Evolutionary conservation across 108 stramenopile species (phyloP), one percentile per base, ranked within the genome.

Genomic region (Nitzschia sp.): DNA sequence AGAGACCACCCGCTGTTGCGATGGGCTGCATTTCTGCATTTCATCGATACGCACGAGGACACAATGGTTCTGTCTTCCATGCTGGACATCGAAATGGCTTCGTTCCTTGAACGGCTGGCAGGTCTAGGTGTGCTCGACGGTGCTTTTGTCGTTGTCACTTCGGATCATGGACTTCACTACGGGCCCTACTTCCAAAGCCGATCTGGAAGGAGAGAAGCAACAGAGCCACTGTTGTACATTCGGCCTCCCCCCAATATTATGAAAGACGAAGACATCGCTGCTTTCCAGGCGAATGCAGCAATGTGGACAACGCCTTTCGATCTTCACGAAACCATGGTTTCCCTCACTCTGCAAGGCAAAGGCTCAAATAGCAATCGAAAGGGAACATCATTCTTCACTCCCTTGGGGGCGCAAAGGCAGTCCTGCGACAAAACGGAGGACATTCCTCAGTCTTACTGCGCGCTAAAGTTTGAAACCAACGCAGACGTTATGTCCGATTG

Each of bases 121-220:
- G 28, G 15, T 1, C 9, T 45, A 17, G 64, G 11, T 17, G 11
- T 33, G 3, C 66, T 70, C 26, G 46, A 79, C 5, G 66, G 80
- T 59, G 80, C 84, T 33, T 36, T 80, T 25, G 32, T 85, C 33
- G 19, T 82, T 2, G 28, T 85, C 26, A 34, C 62, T 13, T 85
- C 84, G 1, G 84, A 85, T 67, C 84, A 85, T 38, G 84, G 84
- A 13, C 75, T 85, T 34, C 84, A 85, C 46, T 85, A 85, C 33
- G 84, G 84, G 1, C 71, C 78, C 19, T 70, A 64, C 45, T 75
- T 82, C 45, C 61, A 64, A 34, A 73, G 70, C 1, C 46, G 32
- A 31, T 19, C 66, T 23, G 84, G 78, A n/a, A 34, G 56, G 23
- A 55, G 42, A 33, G 81, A 85, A 64, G 64, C 77, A 24, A 75